These are phyloP conservation scores for Penicillium longicatenatum DNA, from an alignment of 495 filamentous ascomycete species.

Conservation along the genomic window DNA sequence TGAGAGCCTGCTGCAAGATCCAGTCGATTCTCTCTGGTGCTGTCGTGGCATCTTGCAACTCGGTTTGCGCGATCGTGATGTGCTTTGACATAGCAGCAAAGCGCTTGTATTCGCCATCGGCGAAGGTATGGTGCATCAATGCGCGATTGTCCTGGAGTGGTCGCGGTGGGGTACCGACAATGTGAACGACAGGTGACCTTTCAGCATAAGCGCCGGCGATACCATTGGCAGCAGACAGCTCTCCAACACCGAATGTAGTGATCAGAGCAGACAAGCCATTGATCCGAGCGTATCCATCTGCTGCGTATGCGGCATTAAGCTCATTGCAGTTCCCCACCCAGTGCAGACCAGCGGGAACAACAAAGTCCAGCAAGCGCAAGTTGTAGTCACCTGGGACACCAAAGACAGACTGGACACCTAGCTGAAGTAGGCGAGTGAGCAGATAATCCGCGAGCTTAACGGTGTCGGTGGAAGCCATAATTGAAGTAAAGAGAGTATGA, in stretches of 20 bases:
- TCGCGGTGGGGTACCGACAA: constrained; percentile 62
- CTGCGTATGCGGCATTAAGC: constrained; percentile 81
- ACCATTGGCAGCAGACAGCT: constrained; percentile 74
- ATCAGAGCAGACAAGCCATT: constrained; percentile 72
- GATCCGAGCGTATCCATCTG: constrained; percentile 77
- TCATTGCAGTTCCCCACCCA: constrained; percentile 85
- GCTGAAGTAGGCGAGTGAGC: constrained; percentile 66
- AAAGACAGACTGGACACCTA: constrained; percentile 68
- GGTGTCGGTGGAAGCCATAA: constrained; percentile 21
- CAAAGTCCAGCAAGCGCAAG: constrained; percentile 65
- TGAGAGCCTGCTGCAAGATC: constrained; percentile 37
- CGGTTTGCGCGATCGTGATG: constrained; percentile 43
- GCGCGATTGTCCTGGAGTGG: constrained; percentile 30
- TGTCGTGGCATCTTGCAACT: constrained; percentile 35
- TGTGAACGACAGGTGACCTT: constrained; percentile 76
- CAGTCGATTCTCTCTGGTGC: constrained; percentile 43
- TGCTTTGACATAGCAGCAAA: constrained; percentile 41
- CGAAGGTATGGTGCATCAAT: constrained; percentile 48
- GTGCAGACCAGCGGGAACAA: constrained; percentile 61
- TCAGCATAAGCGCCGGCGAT: constrained; percentile 74
- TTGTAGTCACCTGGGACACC: constrained; percentile 80
- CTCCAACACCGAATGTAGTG: constrained; percentile 82
- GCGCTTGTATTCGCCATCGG: constrained; percentile 42
- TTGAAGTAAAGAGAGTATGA: neutral
- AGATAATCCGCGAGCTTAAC: constrained; percentile 59